These are phyloP conservation scores for Thuja plicata DNA, from an alignment of 83 land plant species.

Conservation along the genomic window DNA sequence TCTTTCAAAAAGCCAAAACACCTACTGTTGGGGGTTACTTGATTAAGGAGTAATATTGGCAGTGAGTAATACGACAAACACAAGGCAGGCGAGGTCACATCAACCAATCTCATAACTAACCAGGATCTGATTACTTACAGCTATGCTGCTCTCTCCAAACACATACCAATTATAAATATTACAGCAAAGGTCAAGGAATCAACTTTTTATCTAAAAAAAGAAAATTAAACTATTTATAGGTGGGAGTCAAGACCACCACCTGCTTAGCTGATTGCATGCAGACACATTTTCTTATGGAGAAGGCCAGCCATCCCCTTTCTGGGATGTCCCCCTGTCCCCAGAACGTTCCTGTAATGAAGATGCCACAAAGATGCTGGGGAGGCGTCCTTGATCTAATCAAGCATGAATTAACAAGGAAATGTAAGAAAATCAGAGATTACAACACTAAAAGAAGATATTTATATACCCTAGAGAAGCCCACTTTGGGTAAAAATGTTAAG, in stretches of 20 bases:
- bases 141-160: background rate
- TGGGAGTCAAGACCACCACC: conserved; percentile 7
- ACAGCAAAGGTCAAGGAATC: background rate
- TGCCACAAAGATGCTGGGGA: no score
- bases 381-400: no score
- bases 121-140: conserved; percentile 2
- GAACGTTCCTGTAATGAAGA: no score
- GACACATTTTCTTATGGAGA: no score
- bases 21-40: background rate
- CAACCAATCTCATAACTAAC: background rate
- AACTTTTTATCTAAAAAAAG: background rate
- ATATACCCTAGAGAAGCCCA: no score
- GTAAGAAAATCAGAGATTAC: no score
- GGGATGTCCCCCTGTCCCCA: no score
- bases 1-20: background rate
- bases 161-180: background rate
- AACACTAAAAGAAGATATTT: no score
- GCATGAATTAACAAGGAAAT: no score
- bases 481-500: no score
- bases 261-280: background rate
- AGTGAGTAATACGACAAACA: background rate
- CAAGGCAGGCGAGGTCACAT: background rate
- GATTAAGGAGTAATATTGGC: background rate
- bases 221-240: background rate
- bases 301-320: no score